Evolutionary conservation across 345 rosid genomes (phyloP).

Genomic region (Rubroshorea leprosula): DNA sequence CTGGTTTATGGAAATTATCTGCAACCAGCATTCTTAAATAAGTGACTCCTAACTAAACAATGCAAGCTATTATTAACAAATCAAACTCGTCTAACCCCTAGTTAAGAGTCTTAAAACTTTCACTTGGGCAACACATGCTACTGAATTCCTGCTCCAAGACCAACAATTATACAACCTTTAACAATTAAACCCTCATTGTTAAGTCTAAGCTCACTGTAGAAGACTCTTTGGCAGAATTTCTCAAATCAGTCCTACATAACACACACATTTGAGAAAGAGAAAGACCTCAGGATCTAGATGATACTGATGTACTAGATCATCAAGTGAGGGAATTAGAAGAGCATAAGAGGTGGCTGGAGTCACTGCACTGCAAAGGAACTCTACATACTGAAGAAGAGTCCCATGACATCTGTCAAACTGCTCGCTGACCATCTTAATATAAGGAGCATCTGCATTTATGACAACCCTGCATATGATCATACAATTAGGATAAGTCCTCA

Average conservation of each 20-base stretch:
- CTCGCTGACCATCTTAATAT: conserved; percentile 98
- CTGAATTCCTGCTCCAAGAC: too few relatives aligned
- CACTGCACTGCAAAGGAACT: conserved; percentile 81
- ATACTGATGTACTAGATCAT: conserved; percentile 79
- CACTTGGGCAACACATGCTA: too few relatives aligned
- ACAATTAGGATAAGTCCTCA: background rate
- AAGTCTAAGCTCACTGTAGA: background rate
- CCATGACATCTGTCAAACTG: conserved; percentile 99
- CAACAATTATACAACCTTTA: too few relatives aligned
- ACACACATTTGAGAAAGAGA: conserved; percentile 18
- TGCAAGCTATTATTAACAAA: too few relatives aligned
- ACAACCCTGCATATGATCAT: conserved; percentile 63
- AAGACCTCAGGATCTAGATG: conserved; percentile 97
- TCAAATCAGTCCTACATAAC: background rate
- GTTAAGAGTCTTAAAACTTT: too few relatives aligned
- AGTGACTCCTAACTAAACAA: too few relatives aligned
- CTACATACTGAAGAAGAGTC: conserved; percentile 96
- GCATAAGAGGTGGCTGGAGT: conserved; percentile 74
- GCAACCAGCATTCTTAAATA: too few relatives aligned
- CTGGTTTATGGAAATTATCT: too few relatives aligned
- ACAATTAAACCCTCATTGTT: too few relatives aligned
- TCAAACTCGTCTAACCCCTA: too few relatives aligned
- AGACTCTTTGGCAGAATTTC: background rate
- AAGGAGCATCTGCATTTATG: conserved; percentile 87
- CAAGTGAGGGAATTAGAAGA: conserved; percentile 73